phyloP scores from a whole-genome alignment of 768 basidiomycete species.

The Daedalea quercina region DNA sequence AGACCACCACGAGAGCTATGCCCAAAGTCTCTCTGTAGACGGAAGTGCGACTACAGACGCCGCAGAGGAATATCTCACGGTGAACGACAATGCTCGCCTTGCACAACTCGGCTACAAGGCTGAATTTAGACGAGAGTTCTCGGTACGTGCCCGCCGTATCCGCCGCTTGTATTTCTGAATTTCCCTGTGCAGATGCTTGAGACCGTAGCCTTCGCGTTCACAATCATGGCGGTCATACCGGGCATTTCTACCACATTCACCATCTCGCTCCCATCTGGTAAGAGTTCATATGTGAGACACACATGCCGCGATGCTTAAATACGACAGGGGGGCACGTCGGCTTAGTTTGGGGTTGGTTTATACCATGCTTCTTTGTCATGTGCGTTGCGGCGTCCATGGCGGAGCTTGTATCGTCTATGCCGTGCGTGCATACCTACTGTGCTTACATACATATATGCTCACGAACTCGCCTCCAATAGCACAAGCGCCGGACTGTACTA shows the following conservation, averaged over 20 bases:
- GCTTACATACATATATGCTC: background rate
- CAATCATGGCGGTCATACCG: conserved; percentile 67
- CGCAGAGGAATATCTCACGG: background rate
- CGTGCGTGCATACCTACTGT: conserved; percentile 36
- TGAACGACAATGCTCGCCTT: conserved; percentile 46
- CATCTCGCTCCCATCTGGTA: conserved; percentile 57
- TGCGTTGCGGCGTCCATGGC: conserved; percentile 68
- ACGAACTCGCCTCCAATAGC: conserved; percentile 24
- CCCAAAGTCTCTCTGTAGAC: no score
- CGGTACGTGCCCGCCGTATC: conserved; percentile 34
- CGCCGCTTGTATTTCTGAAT: background rate
- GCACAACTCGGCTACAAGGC: conserved; percentile 64
- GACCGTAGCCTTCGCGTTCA: conserved; percentile 58
- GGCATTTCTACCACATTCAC: conserved; percentile 59
- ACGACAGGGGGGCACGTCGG: conserved; percentile 64
- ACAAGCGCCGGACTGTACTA: conserved; percentile 76
- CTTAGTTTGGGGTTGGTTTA: conserved; percentile 71
- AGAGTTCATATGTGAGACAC: background rate
- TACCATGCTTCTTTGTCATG: conserved; percentile 61
- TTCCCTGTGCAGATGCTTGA: conserved; percentile 38
- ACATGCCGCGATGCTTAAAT: background rate
- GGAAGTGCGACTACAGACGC: background rate
- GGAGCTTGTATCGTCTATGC: conserved; percentile 67
- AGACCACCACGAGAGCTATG: no score
- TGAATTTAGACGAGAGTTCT: conserved; percentile 69